Evolutionary conservation across 345 rosid genomes (phyloP).

Genomic region (Euphorbia lathyris): DNA sequence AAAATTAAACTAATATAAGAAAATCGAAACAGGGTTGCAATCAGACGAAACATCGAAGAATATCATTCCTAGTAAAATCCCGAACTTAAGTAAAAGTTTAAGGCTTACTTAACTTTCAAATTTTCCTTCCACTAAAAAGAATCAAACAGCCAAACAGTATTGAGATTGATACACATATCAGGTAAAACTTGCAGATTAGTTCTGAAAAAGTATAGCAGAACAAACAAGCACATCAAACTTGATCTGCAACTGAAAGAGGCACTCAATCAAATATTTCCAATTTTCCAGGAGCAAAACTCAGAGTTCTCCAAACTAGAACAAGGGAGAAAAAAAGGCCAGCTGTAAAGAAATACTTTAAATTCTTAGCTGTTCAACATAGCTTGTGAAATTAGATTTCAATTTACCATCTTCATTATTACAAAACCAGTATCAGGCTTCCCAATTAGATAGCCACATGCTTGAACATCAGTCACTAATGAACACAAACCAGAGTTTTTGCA

Average conservation of each 20-base stretch:
- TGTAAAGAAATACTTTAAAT: not conserved
- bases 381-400: not conserved
- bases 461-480: not conserved
- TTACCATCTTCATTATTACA: not conserved
- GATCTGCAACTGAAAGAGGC: not conserved
- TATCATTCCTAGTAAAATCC: not conserved
- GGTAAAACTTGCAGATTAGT: not conserved
- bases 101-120: not conserved
- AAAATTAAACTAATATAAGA: not conserved
- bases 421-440: not conserved
- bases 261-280: not conserved
- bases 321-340: not conserved
- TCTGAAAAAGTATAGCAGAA: not conserved
- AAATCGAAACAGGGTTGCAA: not conserved
- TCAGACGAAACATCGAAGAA: not conserved
- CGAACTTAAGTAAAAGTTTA: not conserved
- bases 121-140: not conserved
- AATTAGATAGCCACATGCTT: not conserved
- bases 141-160: not conserved
- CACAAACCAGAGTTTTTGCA: not conserved
- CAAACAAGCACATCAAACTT: not conserved
- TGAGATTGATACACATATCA: not conserved
- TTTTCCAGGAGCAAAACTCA: not conserved
- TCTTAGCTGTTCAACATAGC: not conserved
- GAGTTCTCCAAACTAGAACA: not conserved